Evolutionary conservation across 164 flowering plant genomes (phyloP), one percentile per base, ranked within the genome.

Genomic region (Paratinospora sagittata): DNA sequence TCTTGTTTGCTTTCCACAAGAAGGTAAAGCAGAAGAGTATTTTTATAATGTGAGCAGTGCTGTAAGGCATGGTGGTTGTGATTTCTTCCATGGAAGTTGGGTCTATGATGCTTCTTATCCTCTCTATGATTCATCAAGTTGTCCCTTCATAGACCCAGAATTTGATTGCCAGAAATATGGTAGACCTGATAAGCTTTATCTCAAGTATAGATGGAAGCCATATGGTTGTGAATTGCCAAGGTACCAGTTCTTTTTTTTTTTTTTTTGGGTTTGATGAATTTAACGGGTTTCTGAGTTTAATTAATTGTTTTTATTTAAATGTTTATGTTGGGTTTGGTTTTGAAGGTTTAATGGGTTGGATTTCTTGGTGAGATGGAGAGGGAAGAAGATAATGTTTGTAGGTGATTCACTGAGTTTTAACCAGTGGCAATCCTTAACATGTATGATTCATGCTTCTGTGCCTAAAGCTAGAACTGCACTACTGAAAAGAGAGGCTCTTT

Each of bases 121-220:
- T 72, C 88, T 87, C 63, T 93, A 91, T 70, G 77, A 80, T 65
- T 75, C 87, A n/a, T 78, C 87, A 16, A 76, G 52, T 27, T 93
- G 98, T 68, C 92, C 98, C 73, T 90, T 90, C 84, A 76, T 91
- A 55, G 91, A 91, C 74, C 83, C 85, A 3, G 80, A 90, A 69
- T 93, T 93, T 75, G 78, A 89, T 73, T 91, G 98, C 78, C 81
- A 76, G 19, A 90, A 85, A 75, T 85, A 85, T 67, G 90, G 90
- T 45, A 77, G 98, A 24, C 91, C 92, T 3, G 97, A 93, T 78
- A 77, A 66, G 7, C 14, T 19, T 16, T 93, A 87, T 80, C 90
- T 85, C 76, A 86, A 90, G 73, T 93, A 86, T 62, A 79, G 88
- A 62, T 93, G 98, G 98, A 85, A 87, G 69, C 98, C 98, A 3